These are phyloP conservation scores for Cynanchum wilfordii DNA, from an alignment of 257 asterid species.

Conservation along the genomic window DNA sequence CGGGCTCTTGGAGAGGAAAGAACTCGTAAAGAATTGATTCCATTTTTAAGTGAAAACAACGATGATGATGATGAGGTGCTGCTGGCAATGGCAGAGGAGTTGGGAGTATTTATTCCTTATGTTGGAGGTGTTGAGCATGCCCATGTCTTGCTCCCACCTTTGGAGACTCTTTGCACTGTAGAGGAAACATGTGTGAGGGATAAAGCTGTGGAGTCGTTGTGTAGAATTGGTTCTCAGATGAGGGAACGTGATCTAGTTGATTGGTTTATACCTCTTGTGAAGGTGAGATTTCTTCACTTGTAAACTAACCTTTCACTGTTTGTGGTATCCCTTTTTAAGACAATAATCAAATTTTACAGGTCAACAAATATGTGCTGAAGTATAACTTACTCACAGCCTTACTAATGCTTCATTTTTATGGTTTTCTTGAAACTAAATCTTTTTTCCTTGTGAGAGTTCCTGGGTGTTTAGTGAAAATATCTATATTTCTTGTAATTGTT, in stretches of 20 bases:
- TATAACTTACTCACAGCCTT: background rate
- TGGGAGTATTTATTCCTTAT: slow-evolving; percentile 89
- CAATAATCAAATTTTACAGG: background rate
- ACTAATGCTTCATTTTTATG: background rate
- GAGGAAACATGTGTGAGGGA: slow-evolving; percentile 96
- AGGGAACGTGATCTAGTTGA: slow-evolving; percentile 83
- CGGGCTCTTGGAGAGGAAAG: slow-evolving; percentile 98
- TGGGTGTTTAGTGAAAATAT: background rate
- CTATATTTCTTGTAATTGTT: background rate
- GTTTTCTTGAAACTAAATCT: background rate
- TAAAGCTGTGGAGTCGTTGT: slow-evolving; percentile 85
- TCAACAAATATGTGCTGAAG: background rate
- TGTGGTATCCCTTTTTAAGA: background rate
- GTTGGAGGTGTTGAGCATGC: slow-evolving; percentile 97
- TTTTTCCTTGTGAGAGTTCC: background rate
- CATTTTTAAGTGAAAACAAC: slow-evolving; percentile 84
- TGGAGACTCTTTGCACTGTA: slow-evolving; percentile 88
- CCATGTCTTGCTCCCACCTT: slow-evolving; percentile 77
- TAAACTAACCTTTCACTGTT: background rate
- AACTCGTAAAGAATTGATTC: slow-evolving; percentile 81
- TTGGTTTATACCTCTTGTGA: slow-evolving; percentile 76
- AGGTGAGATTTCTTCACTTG: slow-evolving; percentile 42
- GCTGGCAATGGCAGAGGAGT: slow-evolving; percentile 93
- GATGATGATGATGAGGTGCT: slow-evolving; percentile 93
- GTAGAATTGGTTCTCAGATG: slow-evolving; percentile 92